phyloP scores from a whole-genome alignment of 805 yeast genomes.

The Lipomyces spencermartinsiae region DNA sequence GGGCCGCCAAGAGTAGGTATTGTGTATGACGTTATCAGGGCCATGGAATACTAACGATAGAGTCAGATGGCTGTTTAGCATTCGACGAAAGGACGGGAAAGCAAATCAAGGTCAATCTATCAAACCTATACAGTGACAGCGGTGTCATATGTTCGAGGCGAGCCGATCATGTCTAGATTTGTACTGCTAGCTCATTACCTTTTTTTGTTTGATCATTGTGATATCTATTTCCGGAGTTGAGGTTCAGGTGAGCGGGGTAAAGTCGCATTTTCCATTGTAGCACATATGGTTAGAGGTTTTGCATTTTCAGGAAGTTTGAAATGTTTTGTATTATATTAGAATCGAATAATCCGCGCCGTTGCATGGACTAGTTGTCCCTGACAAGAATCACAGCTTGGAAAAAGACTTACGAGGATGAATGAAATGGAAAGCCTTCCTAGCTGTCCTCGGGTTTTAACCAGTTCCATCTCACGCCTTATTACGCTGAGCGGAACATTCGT shows the following conservation, averaged over 20 bases:
- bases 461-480: too few relatives aligned
- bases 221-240: background rate
- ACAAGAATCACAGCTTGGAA: background rate
- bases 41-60: constrained; percentile 5
- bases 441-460: background rate
- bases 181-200: background rate
- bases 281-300: background rate
- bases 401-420: constrained; percentile 20
- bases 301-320: background rate
- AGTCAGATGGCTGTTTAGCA: constrained; percentile 47
- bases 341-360: background rate
- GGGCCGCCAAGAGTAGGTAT: constrained; percentile 67
- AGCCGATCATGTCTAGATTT: constrained; percentile 22
- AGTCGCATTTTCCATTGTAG: background rate
- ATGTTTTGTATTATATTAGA: background rate
- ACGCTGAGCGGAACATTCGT: too few relatives aligned
- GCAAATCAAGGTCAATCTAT: constrained; percentile 48
- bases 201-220: background rate
- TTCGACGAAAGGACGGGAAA: constrained; percentile 56
- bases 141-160: constrained; percentile 48
- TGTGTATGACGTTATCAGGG: constrained; percentile 47
- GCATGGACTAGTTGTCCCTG: background rate
- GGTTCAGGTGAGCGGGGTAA: background rate
- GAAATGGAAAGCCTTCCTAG: constrained; percentile 40
- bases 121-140: constrained; percentile 66